These are phyloP conservation scores for Ophiocordyceps camponoti-saundersi DNA, from an alignment of 2,329 filamentous ascomycete species.

Conservation along the genomic window DNA sequence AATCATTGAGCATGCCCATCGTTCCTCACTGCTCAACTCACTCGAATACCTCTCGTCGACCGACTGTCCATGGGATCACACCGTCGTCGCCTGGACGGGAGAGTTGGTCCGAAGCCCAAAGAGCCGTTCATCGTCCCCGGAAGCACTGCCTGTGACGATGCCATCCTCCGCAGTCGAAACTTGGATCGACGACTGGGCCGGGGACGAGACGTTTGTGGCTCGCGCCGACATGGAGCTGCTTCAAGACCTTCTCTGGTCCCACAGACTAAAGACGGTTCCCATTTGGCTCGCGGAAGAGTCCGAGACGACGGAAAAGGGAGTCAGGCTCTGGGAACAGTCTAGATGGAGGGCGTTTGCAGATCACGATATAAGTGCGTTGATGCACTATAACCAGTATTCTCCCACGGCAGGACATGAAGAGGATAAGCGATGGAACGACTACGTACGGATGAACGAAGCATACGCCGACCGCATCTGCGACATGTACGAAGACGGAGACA, in stretches of 20 bases:
- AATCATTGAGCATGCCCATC: background rate
- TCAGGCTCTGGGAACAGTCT: background rate
- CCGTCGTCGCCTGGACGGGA: background rate
- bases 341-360: background rate
- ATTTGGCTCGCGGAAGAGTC: background rate
- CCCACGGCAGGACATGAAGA: background rate
- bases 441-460: background rate
- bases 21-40: background rate
- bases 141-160: background rate
- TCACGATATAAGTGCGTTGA: background rate
- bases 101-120: background rate
- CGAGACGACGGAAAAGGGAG: background rate
- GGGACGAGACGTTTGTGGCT: background rate
- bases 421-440: background rate
- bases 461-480: background rate
- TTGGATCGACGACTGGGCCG: background rate
- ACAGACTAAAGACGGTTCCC: background rate
- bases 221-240: background rate
- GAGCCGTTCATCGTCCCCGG: background rate
- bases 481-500: background rate
- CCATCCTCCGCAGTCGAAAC: background rate
- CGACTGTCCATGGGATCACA: background rate
- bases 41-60: background rate
- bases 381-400: background rate
- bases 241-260: background rate